phyloP scores from a whole-genome alignment of 129 eudicot species.

The Rutidosis leptorrhynchoides region DNA sequence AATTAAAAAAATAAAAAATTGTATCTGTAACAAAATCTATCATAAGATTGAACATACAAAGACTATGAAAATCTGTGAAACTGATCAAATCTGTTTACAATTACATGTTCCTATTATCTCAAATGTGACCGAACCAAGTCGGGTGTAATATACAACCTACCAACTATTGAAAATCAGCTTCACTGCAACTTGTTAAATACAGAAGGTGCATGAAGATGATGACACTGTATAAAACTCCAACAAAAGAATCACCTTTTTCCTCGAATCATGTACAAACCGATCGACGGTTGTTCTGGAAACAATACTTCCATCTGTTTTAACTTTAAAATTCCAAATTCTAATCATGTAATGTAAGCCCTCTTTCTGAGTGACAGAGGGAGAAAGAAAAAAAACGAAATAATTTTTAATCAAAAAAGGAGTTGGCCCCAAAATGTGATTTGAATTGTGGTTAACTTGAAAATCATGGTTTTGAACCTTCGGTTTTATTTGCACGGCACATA shows the following conservation, averaged over 20 bases:
- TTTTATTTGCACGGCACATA: constrained; percentile 83
- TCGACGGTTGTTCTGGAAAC: neutral
- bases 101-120: constrained; percentile 29
- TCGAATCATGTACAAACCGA: constrained; percentile 34
- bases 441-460: constrained; percentile 11
- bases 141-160: constrained; percentile 37
- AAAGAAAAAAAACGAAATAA: constrained; percentile 64
- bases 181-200: constrained; percentile 54
- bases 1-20: neutral
- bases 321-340: constrained; percentile 13
- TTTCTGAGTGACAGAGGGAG: constrained; percentile 19
- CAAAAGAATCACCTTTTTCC: constrained; percentile 18
- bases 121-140: constrained; percentile 15
- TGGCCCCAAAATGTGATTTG: constrained; percentile 17
- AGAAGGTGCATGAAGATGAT: constrained; percentile 41
- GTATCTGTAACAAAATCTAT: constrained; percentile 16
- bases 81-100: constrained; percentile 14
- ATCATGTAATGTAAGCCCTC: constrained; percentile 34
- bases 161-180: constrained; percentile 16
- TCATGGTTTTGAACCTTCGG: constrained; percentile 62
- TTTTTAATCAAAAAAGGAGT: constrained; percentile 38
- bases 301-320: constrained; percentile 7
- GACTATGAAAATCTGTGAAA: neutral
- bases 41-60: constrained; percentile 13
- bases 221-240: constrained; percentile 15